A percentile compares a stretch with the other conserved stretches of the same genome.
Conservation (phyloP, 208 protist species). For the Acanthamoeba royreba region DNA sequence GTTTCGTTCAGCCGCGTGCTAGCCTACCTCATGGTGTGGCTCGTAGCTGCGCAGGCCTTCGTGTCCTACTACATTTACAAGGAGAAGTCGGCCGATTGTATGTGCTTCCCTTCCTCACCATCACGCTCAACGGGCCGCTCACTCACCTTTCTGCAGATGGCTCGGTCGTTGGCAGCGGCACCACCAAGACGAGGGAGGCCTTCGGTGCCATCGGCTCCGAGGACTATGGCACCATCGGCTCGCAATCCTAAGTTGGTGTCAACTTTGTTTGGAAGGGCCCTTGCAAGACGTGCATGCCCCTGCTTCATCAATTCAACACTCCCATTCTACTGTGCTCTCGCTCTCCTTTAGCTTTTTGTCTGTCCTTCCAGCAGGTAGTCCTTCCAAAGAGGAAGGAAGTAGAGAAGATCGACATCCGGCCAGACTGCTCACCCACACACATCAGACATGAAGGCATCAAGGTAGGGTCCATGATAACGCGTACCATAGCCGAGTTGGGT, state of each 20-base stretch:
- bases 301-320: too few species aligned
- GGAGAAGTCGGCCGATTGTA: background rate
- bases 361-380: too few species aligned
- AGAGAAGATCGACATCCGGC: background rate
- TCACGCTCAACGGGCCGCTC: background rate
- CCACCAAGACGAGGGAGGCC: background rate
- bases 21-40: constrained; percentile 3
- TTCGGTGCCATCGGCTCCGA: background rate
- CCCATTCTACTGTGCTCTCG: too few species aligned
- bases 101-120: background rate
- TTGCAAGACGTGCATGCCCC: too few species aligned
- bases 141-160: constrained; percentile 17
- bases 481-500: background rate
- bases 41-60: constrained; percentile 18
- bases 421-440: background rate
- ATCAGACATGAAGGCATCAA: background rate
- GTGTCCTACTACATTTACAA: constrained; percentile 44
- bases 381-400: background rate
- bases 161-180: background rate
- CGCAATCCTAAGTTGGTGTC: background rate
- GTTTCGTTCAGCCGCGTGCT: constrained; percentile 28
- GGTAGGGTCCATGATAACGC: too few species aligned
- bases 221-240: constrained; percentile 37
- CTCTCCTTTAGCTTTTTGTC: too few species aligned
- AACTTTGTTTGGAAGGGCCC: too few species aligned